phyloP scores from a whole-genome alignment of 2,329 filamentous ascomycete genomes.

The Neopestalotiopsis sp. region DNA sequence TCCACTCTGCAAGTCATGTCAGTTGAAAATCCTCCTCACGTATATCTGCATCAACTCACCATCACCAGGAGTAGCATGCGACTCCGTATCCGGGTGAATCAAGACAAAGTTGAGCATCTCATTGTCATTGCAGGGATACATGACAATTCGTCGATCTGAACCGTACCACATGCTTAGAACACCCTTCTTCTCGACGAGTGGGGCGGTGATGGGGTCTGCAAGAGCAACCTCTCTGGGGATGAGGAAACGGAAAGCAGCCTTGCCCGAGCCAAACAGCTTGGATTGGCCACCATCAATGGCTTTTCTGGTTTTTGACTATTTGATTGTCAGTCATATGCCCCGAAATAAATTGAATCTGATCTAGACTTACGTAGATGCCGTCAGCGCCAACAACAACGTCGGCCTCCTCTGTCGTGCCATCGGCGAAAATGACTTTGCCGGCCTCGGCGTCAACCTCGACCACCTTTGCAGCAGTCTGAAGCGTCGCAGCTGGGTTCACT shows the following conservation, averaged over 20 bases:
- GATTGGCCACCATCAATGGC: constrained; percentile 47
- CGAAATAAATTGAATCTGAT: neutral
- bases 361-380: constrained; percentile 29
- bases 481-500: constrained; percentile 38
- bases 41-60: constrained; percentile 31
- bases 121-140: constrained; percentile 54
- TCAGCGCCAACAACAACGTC: constrained; percentile 32
- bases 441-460: constrained; percentile 26
- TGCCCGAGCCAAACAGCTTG: constrained; percentile 51
- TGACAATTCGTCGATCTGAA: constrained; percentile 48
- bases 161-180: constrained; percentile 47
- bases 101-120: constrained; percentile 54
- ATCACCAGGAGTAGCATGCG: constrained; percentile 36
- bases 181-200: constrained; percentile 35
- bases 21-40: constrained; percentile 16
- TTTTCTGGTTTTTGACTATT: constrained; percentile 39
- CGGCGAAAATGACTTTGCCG: constrained; percentile 28
- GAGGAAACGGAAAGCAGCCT: constrained; percentile 63
- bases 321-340: neutral
- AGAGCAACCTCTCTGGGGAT: constrained; percentile 44
- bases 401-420: constrained; percentile 26
- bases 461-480: constrained; percentile 38
- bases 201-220: constrained; percentile 40
- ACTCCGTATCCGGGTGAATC: constrained; percentile 55
- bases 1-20: constrained; percentile 42